Base-by-base conservation (phyloP, 805 yeast genomes). In the Kazachstania psychrophila region DNA sequence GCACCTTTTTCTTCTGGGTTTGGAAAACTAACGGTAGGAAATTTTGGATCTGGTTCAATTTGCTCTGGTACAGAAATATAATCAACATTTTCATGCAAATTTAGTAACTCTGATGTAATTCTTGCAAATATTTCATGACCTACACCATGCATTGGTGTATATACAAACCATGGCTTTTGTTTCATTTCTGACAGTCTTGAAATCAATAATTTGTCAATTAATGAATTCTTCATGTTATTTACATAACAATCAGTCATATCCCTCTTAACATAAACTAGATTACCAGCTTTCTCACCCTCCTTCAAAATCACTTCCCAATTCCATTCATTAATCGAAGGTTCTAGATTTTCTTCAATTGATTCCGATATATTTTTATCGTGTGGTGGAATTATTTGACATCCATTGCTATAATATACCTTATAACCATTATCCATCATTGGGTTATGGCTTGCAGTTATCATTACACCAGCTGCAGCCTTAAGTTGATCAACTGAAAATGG, bases 1-100 rank as follows among this genome's bases (percentile, higher is more conserved):
- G 97, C 97, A 3, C 96, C 96, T 44, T 77, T 74, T 52, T 89
- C 98, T 58, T 89, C 98, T 0, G 98, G 98, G 51, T 89, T 89
- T 5, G 98, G 98, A 50, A 89, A 89, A 30, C 58, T 61, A 7
- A 89, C 96, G 0, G 96, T 83, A 2, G 87, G 73, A 53, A 89
- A 89, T 20, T 68, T 73, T 0, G 97, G 94, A 57, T 92, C 88
- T 0, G 97, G 95, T 0, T 44, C 15, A 4, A 68, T 66, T 56
- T 89, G 98, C 45, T 75, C 74, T 1, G 56, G 45, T 1, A 84
- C 94, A n/a, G 62, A 49, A 9, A 46, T 29, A 43, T 53, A 60
- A 29, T 55, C 54, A 23, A 49, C 51, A 3, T 63, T 52, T 1
- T 64, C 69, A 15, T 73, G 52, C 9, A 62, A 46, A 7, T 54